A percentile compares a stretch with the other conserved stretches of the same genome.
Conservation (phyloP, 2,329 filamentous ascomycete genomes). For the Cadophora luteo-olivacea region DNA sequence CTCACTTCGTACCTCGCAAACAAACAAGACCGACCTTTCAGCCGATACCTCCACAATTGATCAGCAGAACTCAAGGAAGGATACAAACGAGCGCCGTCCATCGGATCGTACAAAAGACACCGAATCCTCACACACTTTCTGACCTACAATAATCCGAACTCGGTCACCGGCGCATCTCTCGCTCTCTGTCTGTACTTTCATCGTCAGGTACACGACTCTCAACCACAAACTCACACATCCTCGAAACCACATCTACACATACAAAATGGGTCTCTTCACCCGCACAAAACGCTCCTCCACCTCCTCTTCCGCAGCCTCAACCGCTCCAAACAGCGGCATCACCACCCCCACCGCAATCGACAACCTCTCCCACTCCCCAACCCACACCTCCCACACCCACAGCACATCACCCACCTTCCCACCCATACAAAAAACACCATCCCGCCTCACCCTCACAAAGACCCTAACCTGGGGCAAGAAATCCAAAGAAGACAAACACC, state of each 20-base stretch:
- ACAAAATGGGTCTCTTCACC: slow-evolving; percentile 11
- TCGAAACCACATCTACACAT: background rate
- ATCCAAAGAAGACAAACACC: slow-evolving; percentile 18
- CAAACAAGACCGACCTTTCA: background rate
- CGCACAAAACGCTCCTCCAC: slow-evolving; percentile 15
- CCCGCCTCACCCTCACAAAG: slow-evolving; percentile 21
- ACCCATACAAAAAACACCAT: slow-evolving; percentile 20
- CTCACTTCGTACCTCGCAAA: background rate
- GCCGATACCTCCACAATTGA: slow-evolving; percentile 9
- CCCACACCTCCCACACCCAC: background rate
- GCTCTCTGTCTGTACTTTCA: no score
- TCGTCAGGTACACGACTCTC: no score
- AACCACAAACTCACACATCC: background rate
- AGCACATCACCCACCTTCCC: slow-evolving; percentile 13
- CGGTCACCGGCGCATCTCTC: background rate
- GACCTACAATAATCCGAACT: background rate
- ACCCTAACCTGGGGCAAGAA: slow-evolving; percentile 26
- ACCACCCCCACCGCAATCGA: slow-evolving; percentile 14
- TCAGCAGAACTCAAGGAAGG: slow-evolving; percentile 1
- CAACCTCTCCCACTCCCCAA: slow-evolving; percentile 13
- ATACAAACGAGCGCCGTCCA: background rate
- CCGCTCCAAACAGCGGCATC: slow-evolving; percentile 15
- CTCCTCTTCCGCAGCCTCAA: slow-evolving; percentile 16
- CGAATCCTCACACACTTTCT: background rate
- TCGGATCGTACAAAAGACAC: background rate